Conservation (phyloP, 208 protist species). For the Leishmania tropica region DNA sequence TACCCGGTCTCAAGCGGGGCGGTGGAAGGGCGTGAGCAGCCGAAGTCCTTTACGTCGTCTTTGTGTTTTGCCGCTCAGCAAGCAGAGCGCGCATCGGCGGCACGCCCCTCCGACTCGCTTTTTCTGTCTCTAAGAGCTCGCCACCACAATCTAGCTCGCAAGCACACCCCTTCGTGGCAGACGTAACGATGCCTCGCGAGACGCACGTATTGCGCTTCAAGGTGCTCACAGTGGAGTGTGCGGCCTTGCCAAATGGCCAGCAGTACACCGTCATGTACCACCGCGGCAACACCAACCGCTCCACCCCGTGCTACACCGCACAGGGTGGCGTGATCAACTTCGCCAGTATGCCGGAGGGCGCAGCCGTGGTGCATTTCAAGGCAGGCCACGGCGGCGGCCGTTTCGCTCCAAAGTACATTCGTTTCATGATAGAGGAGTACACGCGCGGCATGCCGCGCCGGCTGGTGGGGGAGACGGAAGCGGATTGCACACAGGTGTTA, state of each 20-base stretch:
- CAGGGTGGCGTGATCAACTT: constrained; percentile 74
- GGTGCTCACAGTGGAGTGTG: constrained; percentile 66
- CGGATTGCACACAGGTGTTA: constrained; percentile 71
- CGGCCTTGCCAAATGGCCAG: constrained; percentile 61
- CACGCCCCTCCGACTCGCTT: not conserved
- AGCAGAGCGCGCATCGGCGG: not conserved
- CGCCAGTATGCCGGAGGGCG: constrained; percentile 79
- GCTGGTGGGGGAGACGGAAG: constrained; percentile 65
- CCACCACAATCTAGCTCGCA: not conserved
- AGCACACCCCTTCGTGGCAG: not conserved
- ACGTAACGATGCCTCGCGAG: constrained; percentile 47
- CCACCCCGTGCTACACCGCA: constrained; percentile 74
- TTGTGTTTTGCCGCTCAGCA: not conserved
- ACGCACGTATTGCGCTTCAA: constrained; percentile 83
- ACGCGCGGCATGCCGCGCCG: constrained; percentile 64
- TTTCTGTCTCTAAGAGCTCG: not conserved
- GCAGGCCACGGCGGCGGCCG: constrained; percentile 40
- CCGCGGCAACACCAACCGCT: constrained; percentile 69
- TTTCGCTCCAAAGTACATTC: constrained; percentile 82
- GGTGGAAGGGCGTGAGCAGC: not conserved
- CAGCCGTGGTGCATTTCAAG: constrained; percentile 85
- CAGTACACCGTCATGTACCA: constrained; percentile 84
- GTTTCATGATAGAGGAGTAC: constrained; percentile 85
- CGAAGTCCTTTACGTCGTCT: not conserved
- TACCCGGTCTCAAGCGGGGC: not conserved